Percentiles rank a stretch among this genome's conserved stretches.
phyloP scores from a whole-genome alignment of 2,329 filamentous ascomycete species.

The Pyrenophora seminiperda region DNA sequence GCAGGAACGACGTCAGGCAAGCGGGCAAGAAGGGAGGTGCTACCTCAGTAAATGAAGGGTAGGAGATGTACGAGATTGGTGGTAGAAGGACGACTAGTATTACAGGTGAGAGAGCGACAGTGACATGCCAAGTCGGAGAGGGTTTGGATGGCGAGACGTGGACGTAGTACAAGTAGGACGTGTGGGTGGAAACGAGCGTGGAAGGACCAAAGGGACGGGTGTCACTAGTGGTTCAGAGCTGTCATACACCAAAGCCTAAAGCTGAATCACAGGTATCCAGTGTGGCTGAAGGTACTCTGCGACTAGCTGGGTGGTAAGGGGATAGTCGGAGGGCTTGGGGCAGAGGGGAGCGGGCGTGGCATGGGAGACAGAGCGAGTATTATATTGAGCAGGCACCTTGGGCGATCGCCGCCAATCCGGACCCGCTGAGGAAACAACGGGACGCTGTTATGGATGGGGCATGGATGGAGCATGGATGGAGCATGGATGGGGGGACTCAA shows the following conservation, averaged over 20 bases:
- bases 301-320: slow-evolving; percentile 17
- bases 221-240: slow-evolving; percentile 38
- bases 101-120: slow-evolving; percentile 22
- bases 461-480: too few relatives aligned
- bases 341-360: slow-evolving; percentile 17
- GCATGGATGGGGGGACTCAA: too few relatives aligned
- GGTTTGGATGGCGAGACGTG: slow-evolving; percentile 25
- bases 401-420: slow-evolving; percentile 23
- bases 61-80: slow-evolving; percentile 1
- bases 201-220: slow-evolving; percentile 33
- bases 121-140: slow-evolving; percentile 23
- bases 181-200: slow-evolving; percentile 43
- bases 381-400: slow-evolving; percentile 39
- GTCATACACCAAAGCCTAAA: slow-evolving; percentile 15
- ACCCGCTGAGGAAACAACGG: slow-evolving; percentile 35
- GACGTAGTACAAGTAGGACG: too few relatives aligned
- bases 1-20: slow-evolving; percentile 23
- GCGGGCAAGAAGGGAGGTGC: slow-evolving; percentile 18
- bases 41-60: slow-evolving; percentile 1
- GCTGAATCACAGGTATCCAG: slow-evolving; percentile 29
- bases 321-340: slow-evolving; percentile 6
- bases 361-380: slow-evolving; percentile 24
- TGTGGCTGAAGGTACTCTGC: slow-evolving; percentile 24
- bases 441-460: slow-evolving; percentile 23
- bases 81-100: slow-evolving; percentile 1